Base-by-base conservation (phyloP, 768 basidiomycete genomes). In the Lenzites betulinus region DNA sequence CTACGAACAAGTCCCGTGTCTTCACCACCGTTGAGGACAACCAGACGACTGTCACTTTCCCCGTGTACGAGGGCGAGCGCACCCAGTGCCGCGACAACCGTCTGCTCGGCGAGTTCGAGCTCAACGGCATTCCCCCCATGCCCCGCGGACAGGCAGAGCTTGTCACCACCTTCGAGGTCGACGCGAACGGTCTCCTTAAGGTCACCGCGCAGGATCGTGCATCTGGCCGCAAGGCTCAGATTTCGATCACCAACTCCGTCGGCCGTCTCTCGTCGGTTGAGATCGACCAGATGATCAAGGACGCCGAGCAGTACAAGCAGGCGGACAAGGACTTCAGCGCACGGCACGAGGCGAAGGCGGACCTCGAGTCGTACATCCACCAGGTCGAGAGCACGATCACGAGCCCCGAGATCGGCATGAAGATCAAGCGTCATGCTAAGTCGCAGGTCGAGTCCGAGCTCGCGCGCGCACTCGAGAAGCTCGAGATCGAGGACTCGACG, bases 1-100 rank as follows among this genome's bases (percentile, higher is more conserved):
- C 97, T 58, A 95, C 96, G 75, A 98, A 95, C 88, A 99, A 98
- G 82, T 95, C 94, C 39, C 85, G 97, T 73, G 92, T 92, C 51
- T 99, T 99, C 85, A 99, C 97, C 68, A 99, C 97, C 55, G 97
- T 99, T 65, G 97, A 99, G 86, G 97, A 99, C 84, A 99, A 98
- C 84, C 97, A 98, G 80, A 99, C 97, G 63, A 96, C 93, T 63
- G 97, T 99, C 80, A 98, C 96, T 66, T 99, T 98, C 93, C 97
- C 97, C 69, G 97, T 99, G 86, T 98, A 99, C 79, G 97, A 99
- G 84, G 97, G 97, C 74, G 97, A 99, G 81, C 95, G 97, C 67
- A 98, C 96, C 35, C 96, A 98, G 73, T 99, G 97, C 83, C 92
- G 95, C 71, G 97, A 99, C 81, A 99, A 98, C 82, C 89, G 97